phyloP scores from a whole-genome alignment of 768 basidiomycete species.

The Boletus rubropictus region DNA sequence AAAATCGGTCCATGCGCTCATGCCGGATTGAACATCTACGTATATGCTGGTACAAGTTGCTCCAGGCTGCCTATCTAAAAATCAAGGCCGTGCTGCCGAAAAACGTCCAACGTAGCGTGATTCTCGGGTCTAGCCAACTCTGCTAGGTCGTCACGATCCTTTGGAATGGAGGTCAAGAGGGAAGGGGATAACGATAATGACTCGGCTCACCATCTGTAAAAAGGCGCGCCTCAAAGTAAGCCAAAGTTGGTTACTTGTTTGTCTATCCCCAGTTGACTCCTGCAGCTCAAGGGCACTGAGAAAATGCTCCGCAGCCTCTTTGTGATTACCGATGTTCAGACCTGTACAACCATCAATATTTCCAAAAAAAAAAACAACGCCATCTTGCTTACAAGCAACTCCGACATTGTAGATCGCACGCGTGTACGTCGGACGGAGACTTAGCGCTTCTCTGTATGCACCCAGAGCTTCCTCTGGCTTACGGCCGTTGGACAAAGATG shows the following conservation, averaged over 20 bases:
- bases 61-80: constrained; percentile 45
- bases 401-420: constrained; percentile 97
- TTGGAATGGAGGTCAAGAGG: background rate
- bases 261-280: constrained; percentile 54
- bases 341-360: constrained; percentile 42
- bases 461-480: constrained; percentile 91
- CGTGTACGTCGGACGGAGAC: constrained; percentile 90
- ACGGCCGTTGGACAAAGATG: constrained; percentile 88
- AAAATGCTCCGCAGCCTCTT: constrained; percentile 96
- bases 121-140: constrained; percentile 61
- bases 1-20: no score
- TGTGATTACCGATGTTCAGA: constrained; percentile 90
- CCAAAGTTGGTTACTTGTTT: constrained; percentile 85
- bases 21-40: background rate
- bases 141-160: constrained; percentile 81
- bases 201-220: constrained; percentile 58
- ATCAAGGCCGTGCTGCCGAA: constrained; percentile 83
- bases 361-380: background rate
- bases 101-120: constrained; percentile 60
- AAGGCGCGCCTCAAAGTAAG: constrained; percentile 80
- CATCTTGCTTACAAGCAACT: constrained; percentile 77
- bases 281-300: constrained; percentile 79
- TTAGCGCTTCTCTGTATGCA: constrained; percentile 85
- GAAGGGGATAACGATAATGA: background rate
- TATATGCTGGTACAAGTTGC: background rate